Conservation (phyloP, 78 protist genomes). For the Polysphondylium violaceum region DNA sequence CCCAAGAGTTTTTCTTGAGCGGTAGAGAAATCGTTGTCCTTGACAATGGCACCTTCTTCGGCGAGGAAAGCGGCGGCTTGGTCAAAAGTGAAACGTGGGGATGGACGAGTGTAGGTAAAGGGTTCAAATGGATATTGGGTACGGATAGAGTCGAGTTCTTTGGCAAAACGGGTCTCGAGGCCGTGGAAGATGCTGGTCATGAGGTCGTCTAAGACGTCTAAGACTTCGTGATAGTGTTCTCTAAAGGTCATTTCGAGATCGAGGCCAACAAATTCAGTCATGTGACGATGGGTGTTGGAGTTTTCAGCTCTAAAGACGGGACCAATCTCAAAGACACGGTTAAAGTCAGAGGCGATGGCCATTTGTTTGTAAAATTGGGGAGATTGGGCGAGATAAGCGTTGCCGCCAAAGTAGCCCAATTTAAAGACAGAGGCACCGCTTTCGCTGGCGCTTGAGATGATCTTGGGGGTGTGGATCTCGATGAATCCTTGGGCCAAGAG, state of each 20-base stretch:
- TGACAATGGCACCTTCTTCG: conserved; percentile 67
- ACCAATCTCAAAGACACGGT: conserved; percentile 98
- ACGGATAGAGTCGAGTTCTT: conserved; percentile 85
- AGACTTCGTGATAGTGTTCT: conserved; percentile 96
- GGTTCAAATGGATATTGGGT: conserved; percentile 89
- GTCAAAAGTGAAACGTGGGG: conserved; percentile 85
- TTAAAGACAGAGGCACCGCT: conserved; percentile 99
- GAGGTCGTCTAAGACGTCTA: conserved; percentile 89
- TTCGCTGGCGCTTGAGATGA: conserved; percentile 94
- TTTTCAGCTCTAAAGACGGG: conserved; percentile 99
- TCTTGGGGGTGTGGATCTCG: conserved; percentile 99
- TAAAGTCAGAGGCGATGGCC: conserved; percentile 97
- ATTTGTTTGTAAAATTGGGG: conserved; percentile 99
- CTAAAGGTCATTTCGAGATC: conserved; percentile 98
- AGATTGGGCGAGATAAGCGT: conserved; percentile 97
- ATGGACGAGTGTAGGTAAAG: conserved; percentile 86
- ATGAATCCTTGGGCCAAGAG: conserved; percentile 82
- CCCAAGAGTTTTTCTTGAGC: conserved; percentile 96
- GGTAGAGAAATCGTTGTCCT: conserved; percentile 81
- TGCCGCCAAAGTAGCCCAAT: conserved; percentile 92
- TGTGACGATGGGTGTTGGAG: conserved; percentile 98
- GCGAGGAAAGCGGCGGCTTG: conserved; percentile 89
- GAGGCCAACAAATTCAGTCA: conserved; percentile 99
- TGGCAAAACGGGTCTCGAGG: conserved; percentile 70
- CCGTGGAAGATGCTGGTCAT: conserved; percentile 92